Conservation (phyloP, 148 eudicot genomes). For the Vaccinium corymbosum region DNA sequence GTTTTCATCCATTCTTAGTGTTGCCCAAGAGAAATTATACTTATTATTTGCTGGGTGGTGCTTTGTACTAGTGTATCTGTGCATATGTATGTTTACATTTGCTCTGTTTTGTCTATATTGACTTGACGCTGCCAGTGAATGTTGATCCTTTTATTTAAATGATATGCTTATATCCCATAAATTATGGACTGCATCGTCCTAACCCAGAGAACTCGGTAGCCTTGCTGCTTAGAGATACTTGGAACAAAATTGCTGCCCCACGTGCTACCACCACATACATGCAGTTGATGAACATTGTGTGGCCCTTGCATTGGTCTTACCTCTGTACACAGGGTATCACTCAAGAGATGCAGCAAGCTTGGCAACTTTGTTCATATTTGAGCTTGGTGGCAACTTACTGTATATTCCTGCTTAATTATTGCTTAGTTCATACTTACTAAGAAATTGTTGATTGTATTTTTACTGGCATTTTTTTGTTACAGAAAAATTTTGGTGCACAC, state of each 20-base stretch:
- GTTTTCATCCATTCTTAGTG: background rate
- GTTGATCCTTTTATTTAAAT: background rate
- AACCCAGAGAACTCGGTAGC: background rate
- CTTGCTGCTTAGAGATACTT: background rate
- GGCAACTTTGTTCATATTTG: background rate
- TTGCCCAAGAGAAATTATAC: background rate
- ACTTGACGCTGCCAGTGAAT: background rate
- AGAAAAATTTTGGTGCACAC: background rate
- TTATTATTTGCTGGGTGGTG: background rate
- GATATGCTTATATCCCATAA: background rate
- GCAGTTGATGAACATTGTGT: background rate
- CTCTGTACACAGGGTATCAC: background rate
- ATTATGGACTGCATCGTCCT: background rate
- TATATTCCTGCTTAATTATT: background rate
- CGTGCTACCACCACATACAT: background rate
- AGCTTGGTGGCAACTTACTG: background rate
- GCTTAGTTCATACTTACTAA: background rate
- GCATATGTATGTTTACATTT: too few relatives aligned
- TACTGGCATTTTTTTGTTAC: background rate
- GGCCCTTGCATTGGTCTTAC: background rate
- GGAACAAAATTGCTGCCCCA: background rate
- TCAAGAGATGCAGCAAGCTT: background rate
- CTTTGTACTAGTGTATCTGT: too few relatives aligned
- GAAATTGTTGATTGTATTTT: background rate
- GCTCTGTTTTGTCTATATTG: background rate